Conservation (phyloP, 108 stramenopile genomes). For the Cyclotella atomus region DNA sequence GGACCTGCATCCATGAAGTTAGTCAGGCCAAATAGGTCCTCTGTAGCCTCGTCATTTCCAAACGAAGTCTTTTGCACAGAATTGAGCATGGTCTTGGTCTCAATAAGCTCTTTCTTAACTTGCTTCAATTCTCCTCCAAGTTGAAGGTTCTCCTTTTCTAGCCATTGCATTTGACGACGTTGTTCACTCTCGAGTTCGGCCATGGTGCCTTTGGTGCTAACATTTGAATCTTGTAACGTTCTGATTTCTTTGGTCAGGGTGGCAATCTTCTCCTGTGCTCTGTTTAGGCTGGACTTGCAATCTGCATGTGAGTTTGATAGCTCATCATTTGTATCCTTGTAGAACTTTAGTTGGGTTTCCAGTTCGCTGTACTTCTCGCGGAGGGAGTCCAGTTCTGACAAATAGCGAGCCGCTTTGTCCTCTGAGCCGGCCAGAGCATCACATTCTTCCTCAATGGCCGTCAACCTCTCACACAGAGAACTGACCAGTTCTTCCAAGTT, state of each 20-base stretch:
- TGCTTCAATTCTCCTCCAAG: constrained; percentile 80
- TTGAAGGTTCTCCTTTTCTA: constrained; percentile 87
- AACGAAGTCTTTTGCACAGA: constrained; percentile 47
- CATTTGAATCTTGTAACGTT: constrained; percentile 31
- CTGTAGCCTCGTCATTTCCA: constrained; percentile 42
- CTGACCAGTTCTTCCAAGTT: constrained; percentile 64
- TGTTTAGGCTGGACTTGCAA: constrained; percentile 45
- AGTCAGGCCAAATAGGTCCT: constrained; percentile 41
- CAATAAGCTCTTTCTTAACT: constrained; percentile 61
- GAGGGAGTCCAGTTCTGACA: constrained; percentile 54
- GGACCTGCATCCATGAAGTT: constrained; percentile 8
- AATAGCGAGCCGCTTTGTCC: constrained; percentile 40
- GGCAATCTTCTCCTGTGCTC: constrained; percentile 51
- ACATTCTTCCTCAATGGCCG: constrained; percentile 69
- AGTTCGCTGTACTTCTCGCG: constrained; percentile 48
- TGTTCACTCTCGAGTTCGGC: constrained; percentile 54
- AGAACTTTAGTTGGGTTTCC: constrained; percentile 33
- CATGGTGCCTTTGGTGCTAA: constrained; percentile 32
- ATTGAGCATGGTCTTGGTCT: constrained; percentile 57
- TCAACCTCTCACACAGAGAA: constrained; percentile 65
- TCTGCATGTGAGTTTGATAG: constrained; percentile 41
- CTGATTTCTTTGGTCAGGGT: constrained; percentile 42
- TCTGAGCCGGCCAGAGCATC: constrained; percentile 53
- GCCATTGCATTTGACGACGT: constrained; percentile 65
- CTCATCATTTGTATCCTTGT: constrained; percentile 38